phyloP scores from a whole-genome alignment of 805 yeast species.

The Ascoidea tarda region DNA sequence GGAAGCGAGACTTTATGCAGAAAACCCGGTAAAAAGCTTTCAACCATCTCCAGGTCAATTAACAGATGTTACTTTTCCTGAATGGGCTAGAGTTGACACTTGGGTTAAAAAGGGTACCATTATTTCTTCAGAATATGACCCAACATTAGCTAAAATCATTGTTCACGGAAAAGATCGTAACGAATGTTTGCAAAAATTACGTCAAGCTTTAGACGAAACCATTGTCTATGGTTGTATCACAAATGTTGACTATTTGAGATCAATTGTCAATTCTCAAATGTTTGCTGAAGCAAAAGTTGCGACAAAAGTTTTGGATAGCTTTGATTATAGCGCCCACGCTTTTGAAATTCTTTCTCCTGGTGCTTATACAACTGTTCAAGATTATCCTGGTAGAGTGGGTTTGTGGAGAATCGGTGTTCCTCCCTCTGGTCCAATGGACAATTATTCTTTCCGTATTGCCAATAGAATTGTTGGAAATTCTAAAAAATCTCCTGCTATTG shows the following conservation, averaged over 20 bases:
- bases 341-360: slow-evolving; percentile 83
- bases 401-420: slow-evolving; percentile 92
- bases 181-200: slow-evolving; percentile 68
- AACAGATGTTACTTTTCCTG: slow-evolving; percentile 73
- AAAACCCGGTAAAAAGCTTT: slow-evolving; percentile 90
- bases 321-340: slow-evolving; percentile 66
- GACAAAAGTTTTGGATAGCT: slow-evolving; percentile 79
- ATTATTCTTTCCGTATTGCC: slow-evolving; percentile 78
- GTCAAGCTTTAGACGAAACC: slow-evolving; percentile 75
- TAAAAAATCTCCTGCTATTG: slow-evolving; percentile 74
- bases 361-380: slow-evolving; percentile 93
- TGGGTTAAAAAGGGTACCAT: slow-evolving; percentile 88
- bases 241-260: slow-evolving; percentile 77
- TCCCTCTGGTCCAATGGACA: slow-evolving; percentile 98
- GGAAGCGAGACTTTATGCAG: slow-evolving; percentile 96
- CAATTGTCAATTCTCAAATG: slow-evolving; percentile 74
- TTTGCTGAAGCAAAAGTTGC: slow-evolving; percentile 74
- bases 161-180: slow-evolving; percentile 84
- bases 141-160: slow-evolving; percentile 90
- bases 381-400: slow-evolving; percentile 84
- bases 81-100: slow-evolving; percentile 86
- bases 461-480: slow-evolving; percentile 86
- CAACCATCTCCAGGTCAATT: slow-evolving; percentile 95
- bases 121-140: slow-evolving; percentile 88
- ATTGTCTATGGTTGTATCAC: slow-evolving; percentile 80